Percentiles rank a stretch among this genome's conserved stretches.
These are phyloP conservation scores for Acer saccharum DNA, from an alignment of 345 rosid genomes.

Conservation along the genomic window DNA sequence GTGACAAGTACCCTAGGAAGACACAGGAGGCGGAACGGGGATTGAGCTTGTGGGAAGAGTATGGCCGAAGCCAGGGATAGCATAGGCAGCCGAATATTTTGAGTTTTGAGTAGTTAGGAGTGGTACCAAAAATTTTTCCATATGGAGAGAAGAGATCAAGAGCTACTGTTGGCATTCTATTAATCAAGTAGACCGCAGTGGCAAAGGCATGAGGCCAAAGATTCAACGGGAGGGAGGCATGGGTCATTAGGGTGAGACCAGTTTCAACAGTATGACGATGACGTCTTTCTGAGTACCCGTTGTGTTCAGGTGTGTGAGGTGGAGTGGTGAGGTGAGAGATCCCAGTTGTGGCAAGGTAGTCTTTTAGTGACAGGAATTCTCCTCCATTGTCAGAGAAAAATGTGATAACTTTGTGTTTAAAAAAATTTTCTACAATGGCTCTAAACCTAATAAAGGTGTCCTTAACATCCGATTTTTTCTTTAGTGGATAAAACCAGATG, in stretches of 20 bases:
- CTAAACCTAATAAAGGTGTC: neutral
- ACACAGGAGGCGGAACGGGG: neutral
- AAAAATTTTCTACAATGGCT: neutral
- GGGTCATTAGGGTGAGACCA: neutral
- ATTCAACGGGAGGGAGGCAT: too few relatives aligned
- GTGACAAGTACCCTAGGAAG: neutral
- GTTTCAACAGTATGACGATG: neutral
- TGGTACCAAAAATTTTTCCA: neutral
- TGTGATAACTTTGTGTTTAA: neutral
- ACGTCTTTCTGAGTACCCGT: neutral
- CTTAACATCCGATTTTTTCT: neutral
- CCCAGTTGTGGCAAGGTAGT: neutral
- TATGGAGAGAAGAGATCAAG: neutral
- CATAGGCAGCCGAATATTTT: neutral
- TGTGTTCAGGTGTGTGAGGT: neutral
- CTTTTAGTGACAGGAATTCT: neutral
- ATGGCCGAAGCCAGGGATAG: slow-evolving; percentile 2
- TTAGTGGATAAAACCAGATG: neutral
- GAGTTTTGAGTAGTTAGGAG: neutral
- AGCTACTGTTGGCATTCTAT: neutral
- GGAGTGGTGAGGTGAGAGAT: neutral
- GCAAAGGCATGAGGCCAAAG: neutral
- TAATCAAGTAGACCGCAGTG: neutral
- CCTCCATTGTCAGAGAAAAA: neutral
- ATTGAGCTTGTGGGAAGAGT: neutral